phyloP scores from a whole-genome alignment of 2,329 filamentous ascomycete species.

The Hypoxylon sp. region DNA sequence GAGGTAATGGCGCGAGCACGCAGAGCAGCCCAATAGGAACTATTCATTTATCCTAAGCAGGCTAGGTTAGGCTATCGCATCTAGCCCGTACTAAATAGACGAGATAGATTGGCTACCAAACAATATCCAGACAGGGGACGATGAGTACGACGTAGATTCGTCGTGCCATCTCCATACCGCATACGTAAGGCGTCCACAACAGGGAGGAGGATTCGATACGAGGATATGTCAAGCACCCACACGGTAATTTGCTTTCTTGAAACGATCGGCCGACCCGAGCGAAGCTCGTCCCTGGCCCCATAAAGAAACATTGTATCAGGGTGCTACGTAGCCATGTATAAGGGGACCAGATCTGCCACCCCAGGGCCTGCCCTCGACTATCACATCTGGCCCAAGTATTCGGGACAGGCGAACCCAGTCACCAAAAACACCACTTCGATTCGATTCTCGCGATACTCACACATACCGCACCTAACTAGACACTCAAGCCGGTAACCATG shows the following conservation, averaged over 20 bases:
- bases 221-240: background rate
- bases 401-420: background rate
- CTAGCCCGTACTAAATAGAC: too few relatives aligned
- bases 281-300: slow-evolving; percentile 1
- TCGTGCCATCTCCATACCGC: slow-evolving; percentile 6
- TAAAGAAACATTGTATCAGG: background rate
- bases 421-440: background rate
- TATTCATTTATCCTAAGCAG: background rate
- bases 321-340: too few relatives aligned
- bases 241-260: background rate
- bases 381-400: background rate
- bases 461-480: too few relatives aligned
- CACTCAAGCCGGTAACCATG: slow-evolving; percentile 5
- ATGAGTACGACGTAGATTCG: background rate
- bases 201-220: slow-evolving; percentile 12
- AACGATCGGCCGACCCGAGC: slow-evolving; percentile 12
- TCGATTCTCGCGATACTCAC: background rate
- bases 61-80: background rate
- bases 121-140: background rate
- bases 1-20: too few relatives aligned
- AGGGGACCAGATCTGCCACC: background rate
- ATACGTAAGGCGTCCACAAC: slow-evolving; percentile 4
- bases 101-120: background rate
- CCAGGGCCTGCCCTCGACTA: background rate
- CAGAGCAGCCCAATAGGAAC: background rate